Evolutionary conservation across 2,329 filamentous ascomycete species (phyloP).

Genomic region (Colletotrichum tamarilloi): DNA sequence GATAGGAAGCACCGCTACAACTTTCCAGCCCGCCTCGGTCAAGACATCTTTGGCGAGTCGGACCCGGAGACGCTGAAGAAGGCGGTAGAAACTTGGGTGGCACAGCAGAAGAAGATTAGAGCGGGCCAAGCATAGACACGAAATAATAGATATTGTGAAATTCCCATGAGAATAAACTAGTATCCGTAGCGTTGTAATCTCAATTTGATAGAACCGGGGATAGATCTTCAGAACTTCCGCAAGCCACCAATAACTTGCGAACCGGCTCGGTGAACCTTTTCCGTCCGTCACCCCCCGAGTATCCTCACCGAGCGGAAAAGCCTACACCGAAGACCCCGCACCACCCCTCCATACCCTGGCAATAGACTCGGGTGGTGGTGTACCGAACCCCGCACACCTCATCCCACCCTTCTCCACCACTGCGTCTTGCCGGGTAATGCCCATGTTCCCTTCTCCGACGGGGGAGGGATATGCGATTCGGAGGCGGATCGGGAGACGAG

Average conservation of each 20-base stretch:
- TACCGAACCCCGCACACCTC: conserved; percentile 26
- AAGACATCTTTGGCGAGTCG: conserved; percentile 56
- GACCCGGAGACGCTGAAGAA: conserved; percentile 49
- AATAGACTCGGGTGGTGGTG: conserved; percentile 16
- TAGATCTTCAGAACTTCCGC: not conserved
- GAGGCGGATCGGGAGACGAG: conserved; percentile 13
- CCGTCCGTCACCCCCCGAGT: not conserved
- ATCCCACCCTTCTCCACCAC: conserved; percentile 6
- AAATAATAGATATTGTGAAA: not conserved
- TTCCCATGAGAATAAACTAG: not conserved
- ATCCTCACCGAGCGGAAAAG: conserved; percentile 30
- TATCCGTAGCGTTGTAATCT: not conserved
- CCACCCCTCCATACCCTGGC: not conserved
- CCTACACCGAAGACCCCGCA: not conserved
- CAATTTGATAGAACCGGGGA: not conserved
- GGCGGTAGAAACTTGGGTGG: conserved; percentile 48
- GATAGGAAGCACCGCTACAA: conserved; percentile 55
- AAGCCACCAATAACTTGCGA: not conserved
- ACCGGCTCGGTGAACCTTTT: conserved; percentile 10
- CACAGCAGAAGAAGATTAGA: conserved; percentile 45
- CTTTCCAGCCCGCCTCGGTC: conserved; percentile 53
- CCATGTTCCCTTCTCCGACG: conserved; percentile 1
- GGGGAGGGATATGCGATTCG: conserved; percentile 10
- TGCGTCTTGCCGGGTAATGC: conserved; percentile 9
- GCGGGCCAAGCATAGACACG: conserved; percentile 11